Conservation (phyloP, 768 basidiomycete species). For the Serendipita sp. region DNA sequence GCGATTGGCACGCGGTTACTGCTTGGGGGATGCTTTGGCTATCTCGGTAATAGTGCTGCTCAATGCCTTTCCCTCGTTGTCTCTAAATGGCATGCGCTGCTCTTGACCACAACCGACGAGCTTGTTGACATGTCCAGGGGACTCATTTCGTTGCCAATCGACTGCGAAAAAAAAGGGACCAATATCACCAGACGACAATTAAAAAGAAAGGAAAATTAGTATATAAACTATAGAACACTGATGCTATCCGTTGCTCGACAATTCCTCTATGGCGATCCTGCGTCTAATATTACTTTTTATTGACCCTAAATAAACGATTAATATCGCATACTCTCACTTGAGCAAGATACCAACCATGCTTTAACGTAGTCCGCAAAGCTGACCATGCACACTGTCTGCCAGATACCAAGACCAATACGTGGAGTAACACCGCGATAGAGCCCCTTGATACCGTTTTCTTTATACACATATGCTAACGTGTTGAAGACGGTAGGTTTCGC, state of each 20-base stretch:
- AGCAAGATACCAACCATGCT: conserved; percentile 36
- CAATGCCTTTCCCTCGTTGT: background rate
- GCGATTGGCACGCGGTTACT: no score
- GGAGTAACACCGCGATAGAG: conserved; percentile 96
- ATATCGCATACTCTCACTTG: background rate
- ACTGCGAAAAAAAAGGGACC: no score
- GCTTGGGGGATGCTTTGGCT: background rate
- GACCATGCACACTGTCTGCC: conserved; percentile 99
- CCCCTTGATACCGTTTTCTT: conserved; percentile 89
- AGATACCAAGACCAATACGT: conserved; percentile 87
- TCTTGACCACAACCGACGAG: background rate
- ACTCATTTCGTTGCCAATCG: no score
- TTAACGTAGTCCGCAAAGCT: conserved; percentile 95
- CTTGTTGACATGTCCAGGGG: no score
- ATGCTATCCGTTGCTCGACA: no score
- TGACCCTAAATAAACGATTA: conserved; percentile 10
- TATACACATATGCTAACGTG: conserved; percentile 88
- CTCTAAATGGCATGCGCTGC: background rate
- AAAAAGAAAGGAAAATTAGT: no score
- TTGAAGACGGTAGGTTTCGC: conserved; percentile 84
- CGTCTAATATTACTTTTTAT: conserved; percentile 8
- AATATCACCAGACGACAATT: no score
- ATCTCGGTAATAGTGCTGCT: background rate
- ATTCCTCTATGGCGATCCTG: no score
- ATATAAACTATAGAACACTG: no score